phyloP scores from a whole-genome alignment of 2,329 filamentous ascomycete genomes.

The Chalara sp. region DNA sequence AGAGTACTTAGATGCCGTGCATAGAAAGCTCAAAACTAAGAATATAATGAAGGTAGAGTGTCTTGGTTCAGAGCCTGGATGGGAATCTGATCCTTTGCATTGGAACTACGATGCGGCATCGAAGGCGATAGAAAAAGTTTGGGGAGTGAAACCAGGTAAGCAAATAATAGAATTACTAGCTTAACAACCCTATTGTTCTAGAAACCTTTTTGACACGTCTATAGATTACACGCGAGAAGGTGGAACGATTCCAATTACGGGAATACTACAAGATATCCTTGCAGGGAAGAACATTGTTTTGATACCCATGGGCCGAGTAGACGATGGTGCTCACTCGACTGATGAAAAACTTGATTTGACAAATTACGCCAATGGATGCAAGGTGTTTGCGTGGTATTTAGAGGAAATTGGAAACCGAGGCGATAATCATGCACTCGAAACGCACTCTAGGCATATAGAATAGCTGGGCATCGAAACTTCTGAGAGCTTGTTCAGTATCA shows the following conservation, averaged over 20 bases:
- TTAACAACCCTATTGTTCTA: too few relatives aligned
- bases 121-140: slow-evolving; percentile 1
- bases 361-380: neutral
- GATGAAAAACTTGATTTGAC: slow-evolving; percentile 1
- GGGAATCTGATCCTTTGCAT: neutral
- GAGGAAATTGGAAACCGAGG: too few relatives aligned
- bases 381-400: too few relatives aligned
- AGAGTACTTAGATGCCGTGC: neutral
- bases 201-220: too few relatives aligned
- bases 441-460: too few relatives aligned
- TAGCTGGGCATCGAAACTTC: too few relatives aligned
- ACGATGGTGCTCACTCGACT: slow-evolving; percentile 1
- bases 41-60: neutral
- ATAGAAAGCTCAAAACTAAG: neutral
- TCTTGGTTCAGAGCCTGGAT: neutral
- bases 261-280: neutral
- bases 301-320: slow-evolving; percentile 1
- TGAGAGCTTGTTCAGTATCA: too few relatives aligned
- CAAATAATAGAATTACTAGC: too few relatives aligned
- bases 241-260: slow-evolving; percentile 1
- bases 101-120: neutral
- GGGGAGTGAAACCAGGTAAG: neutral
- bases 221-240: slow-evolving; percentile 3
- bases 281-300: slow-evolving; percentile 2
- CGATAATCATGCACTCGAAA: too few relatives aligned